phyloP scores from a whole-genome alignment of 1,284 basidiomycete species.

The Ustilago sp. region DNA sequence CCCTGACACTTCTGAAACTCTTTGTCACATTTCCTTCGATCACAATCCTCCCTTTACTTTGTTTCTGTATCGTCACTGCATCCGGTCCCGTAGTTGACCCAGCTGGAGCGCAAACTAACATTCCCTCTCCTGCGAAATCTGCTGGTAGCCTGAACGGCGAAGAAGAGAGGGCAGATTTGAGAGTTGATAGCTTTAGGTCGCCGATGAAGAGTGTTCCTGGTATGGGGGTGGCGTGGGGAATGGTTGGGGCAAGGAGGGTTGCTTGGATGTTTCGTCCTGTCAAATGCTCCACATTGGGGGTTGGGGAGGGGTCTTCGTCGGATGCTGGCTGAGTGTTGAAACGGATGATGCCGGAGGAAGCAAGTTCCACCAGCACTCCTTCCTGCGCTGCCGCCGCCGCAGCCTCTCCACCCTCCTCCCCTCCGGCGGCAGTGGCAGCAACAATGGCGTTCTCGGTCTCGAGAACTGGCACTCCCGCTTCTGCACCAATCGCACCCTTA shows the following conservation, averaged over 20 bases:
- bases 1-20: constrained; percentile 52
- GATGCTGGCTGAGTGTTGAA: background rate
- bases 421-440: background rate
- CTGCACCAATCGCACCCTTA: background rate
- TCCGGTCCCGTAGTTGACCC: constrained; percentile 17
- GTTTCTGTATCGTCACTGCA: constrained; percentile 61
- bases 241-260: background rate
- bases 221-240: background rate
- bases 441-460: constrained; percentile 10
- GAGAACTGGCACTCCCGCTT: constrained; percentile 15
- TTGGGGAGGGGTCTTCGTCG: background rate
- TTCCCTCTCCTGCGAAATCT: constrained; percentile 68
- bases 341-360: background rate
- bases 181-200: constrained; percentile 65
- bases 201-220: constrained; percentile 66
- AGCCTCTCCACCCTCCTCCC: constrained; percentile 5
- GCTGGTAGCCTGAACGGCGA: constrained; percentile 54
- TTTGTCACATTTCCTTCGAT: constrained; percentile 65
- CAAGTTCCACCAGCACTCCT: background rate
- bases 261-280: background rate
- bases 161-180: constrained; percentile 50
- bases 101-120: constrained; percentile 63
- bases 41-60: constrained; percentile 56
- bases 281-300: background rate
- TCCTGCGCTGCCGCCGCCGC: background rate